Percentiles rank a stretch among this genome's conserved stretches.
Conservation (phyloP, 2,329 filamentous ascomycete genomes). For the Aspergillus sp. region DNA sequence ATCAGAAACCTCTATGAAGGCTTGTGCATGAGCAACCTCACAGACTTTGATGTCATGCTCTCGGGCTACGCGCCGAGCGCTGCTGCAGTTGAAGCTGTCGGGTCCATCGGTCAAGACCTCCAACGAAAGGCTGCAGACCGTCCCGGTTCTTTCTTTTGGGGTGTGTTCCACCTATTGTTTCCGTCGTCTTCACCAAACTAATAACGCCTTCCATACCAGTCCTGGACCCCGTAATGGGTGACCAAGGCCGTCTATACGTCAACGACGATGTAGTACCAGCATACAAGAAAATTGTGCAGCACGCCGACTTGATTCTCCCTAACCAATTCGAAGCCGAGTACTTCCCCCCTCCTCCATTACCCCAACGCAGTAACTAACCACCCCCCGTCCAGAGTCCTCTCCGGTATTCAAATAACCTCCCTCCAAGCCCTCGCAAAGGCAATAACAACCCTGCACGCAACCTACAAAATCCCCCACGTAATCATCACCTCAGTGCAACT, state of each 20-base stretch:
- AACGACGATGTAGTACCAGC: slow-evolving; percentile 87
- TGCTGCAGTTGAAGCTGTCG: slow-evolving; percentile 78
- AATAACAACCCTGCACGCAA: slow-evolving; percentile 73
- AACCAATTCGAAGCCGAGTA: slow-evolving; percentile 98
- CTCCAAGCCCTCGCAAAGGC: slow-evolving; percentile 70
- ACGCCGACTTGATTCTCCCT: slow-evolving; percentile 88
- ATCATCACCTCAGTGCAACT: slow-evolving; percentile 88
- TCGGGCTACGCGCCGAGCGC: slow-evolving; percentile 93
- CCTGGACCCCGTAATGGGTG: slow-evolving; percentile 96
- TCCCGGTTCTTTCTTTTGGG: slow-evolving; percentile 87
- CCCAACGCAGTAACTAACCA: neutral
- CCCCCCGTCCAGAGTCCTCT: slow-evolving; percentile 63
- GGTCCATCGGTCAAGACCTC: slow-evolving; percentile 78
- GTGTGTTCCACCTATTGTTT: slow-evolving; percentile 36
- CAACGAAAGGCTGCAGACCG: slow-evolving; percentile 62
- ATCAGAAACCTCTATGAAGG: slow-evolving; percentile 83
- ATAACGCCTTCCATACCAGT: slow-evolving; percentile 49
- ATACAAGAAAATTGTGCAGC: slow-evolving; percentile 74
- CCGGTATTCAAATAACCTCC: slow-evolving; percentile 78
- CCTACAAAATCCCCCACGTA: slow-evolving; percentile 78
- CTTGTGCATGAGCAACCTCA: slow-evolving; percentile 77
- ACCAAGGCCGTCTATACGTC: slow-evolving; percentile 89
- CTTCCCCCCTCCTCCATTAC: neutral
- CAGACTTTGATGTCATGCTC: slow-evolving; percentile 90
- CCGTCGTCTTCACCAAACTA: neutral